Evolutionary conservation across 495 filamentous ascomycete species (phyloP).

Genomic region (Penicillium coprophilum): DNA sequence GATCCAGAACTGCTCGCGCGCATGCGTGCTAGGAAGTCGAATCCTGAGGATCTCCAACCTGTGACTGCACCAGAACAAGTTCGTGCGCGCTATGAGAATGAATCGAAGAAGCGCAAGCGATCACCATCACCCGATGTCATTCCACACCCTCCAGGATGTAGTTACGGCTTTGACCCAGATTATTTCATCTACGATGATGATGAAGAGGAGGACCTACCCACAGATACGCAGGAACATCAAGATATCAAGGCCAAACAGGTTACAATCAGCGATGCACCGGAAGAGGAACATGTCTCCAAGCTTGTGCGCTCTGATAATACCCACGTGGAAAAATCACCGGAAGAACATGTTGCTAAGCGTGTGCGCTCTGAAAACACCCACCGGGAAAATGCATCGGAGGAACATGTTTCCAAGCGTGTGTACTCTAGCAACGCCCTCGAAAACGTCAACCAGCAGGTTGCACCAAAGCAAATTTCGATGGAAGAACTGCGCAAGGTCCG

Average conservation of each 20-base stretch:
- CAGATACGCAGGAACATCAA: slow-evolving; percentile 9
- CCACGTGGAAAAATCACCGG: not conserved
- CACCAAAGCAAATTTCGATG: too few species aligned
- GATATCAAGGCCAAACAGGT: not conserved
- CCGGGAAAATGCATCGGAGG: not conserved
- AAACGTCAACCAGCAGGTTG: slow-evolving; percentile 1
- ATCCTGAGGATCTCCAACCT: not conserved
- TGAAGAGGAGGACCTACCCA: slow-evolving; percentile 30
- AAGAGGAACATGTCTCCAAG: slow-evolving; percentile 1
- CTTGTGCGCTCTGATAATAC: not conserved
- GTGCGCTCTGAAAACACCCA: not conserved
- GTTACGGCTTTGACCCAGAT: slow-evolving; percentile 46
- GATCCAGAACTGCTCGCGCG: slow-evolving; percentile 10
- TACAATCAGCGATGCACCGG: not conserved
- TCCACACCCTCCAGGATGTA: slow-evolving; percentile 44
- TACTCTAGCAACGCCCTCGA: not conserved
- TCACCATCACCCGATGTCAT: slow-evolving; percentile 45
- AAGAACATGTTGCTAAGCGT: not conserved
- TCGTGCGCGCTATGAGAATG: not conserved
- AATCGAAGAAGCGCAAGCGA: slow-evolving; percentile 42
- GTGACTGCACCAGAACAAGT: not conserved
- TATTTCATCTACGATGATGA: slow-evolving; percentile 43
- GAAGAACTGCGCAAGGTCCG: slow-evolving; percentile 32
- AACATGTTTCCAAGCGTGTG: not conserved
- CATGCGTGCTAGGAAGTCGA: slow-evolving; percentile 3